These are phyloP conservation scores for Protomyces gravidus DNA, from an alignment of 1,139 yeast species.

Conservation along the genomic window DNA sequence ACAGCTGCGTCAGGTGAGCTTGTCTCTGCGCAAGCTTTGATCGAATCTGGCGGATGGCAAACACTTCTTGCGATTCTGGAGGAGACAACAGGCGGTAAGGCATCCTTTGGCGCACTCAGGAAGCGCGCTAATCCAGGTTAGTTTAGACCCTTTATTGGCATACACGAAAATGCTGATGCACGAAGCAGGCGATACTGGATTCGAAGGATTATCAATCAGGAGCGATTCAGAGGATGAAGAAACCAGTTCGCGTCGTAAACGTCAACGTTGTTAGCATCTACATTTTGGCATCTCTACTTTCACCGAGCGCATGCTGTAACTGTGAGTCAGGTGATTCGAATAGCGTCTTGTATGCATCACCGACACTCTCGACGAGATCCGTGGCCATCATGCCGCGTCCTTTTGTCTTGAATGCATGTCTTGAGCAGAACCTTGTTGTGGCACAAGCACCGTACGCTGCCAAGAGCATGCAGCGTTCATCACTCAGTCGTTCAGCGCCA, in stretches of 20 bases:
- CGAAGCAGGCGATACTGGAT: neutral
- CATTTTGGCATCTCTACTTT: neutral
- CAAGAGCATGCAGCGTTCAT: slow-evolving; percentile 46
- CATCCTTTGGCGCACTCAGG: neutral
- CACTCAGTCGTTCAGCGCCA: slow-evolving; percentile 41
- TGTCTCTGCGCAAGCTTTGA: slow-evolving; percentile 49
- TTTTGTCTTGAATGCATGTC: slow-evolving; percentile 57
- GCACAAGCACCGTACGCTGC: slow-evolving; percentile 73
- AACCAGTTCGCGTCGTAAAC: neutral
- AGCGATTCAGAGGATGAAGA: slow-evolving; percentile 6
- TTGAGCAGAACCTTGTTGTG: slow-evolving; percentile 62
- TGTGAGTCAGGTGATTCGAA: slow-evolving; percentile 40
- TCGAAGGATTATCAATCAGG: neutral
- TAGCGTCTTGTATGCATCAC: slow-evolving; percentile 56
- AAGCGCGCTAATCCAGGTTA: slow-evolving; percentile 4
- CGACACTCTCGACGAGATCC: slow-evolving; percentile 66
- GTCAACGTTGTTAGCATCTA: neutral
- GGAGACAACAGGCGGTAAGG: slow-evolving; percentile 14
- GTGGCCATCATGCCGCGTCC: slow-evolving; percentile 84
- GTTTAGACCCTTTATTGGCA: neutral
- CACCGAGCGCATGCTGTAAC: neutral
- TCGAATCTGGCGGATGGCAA: slow-evolving; percentile 71
- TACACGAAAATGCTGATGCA: neutral
- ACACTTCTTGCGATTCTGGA: slow-evolving; percentile 56
- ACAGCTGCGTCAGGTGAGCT: slow-evolving; percentile 42